Evolutionary conservation across 139 green algal genomes (phyloP), one percentile per base, ranked within the genome.

Genomic region (Raphidocelis subcapitata): DNA sequence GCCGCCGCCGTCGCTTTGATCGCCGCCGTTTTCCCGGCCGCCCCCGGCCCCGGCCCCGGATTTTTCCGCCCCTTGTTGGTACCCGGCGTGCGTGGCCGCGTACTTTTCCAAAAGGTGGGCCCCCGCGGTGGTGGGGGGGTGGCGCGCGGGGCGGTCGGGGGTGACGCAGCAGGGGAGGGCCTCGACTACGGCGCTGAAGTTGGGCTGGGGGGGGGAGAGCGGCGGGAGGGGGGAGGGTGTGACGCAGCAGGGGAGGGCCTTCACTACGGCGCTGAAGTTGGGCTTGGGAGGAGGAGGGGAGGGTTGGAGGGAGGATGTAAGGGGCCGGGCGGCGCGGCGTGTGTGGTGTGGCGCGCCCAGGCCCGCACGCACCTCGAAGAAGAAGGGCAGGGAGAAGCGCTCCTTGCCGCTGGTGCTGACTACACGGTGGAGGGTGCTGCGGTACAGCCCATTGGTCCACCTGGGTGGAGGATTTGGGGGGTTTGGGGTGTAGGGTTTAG

Each of bases 351-450:
- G 35, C 75, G 44, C 51, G 85, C 86, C 28, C 79, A 79, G 44
- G 84, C 76, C 64, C n/a, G n/a, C n/a, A n/a, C n/a, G 41, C 41
- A 49, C 41, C 41, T 94, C 88, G 51, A 95, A 94, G 80, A 98
- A 98, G 82, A 95, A 97, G 1, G 94, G 73, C 16, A 86, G 75
- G 0, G 83, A 92, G 81, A 89, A 93, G 47, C 92, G 85, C 67
- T 97, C 90, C 54, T 66, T 74, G 49, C 81, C 86, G 0, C 51
- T 69, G 4, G 60, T 80, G 68, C 83, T 94, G 52, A 97, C 60
- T 2, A 97, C 93, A 1, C 93, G 87, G 71, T 97, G 93, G 55
- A 97, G 61, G 0, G 93, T 96, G 29, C 82, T 94, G 29, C 74
- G 73, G 83, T 89, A 98, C 0, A 57, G 47, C 0, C 89, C 89